Evolutionary conservation across 306 rosid genomes (phyloP), one percentile per base, ranked within the genome.

Genomic region (Sechiopsis laciniata): DNA sequence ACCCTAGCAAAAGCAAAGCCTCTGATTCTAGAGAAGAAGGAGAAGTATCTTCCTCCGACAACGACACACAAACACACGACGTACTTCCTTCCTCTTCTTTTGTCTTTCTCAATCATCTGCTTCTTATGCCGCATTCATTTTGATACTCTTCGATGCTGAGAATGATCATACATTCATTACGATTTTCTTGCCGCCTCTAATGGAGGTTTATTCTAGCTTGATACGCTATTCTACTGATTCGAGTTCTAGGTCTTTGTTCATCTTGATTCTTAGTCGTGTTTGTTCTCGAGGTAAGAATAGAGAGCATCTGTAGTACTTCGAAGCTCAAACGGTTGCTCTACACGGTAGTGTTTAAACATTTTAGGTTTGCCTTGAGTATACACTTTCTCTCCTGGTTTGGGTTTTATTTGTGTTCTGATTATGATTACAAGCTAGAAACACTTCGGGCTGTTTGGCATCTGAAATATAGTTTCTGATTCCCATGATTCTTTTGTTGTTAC

Each of bases 21-120:
- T 66, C 84, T 78, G 79, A 78, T 68, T 21, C 63, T 81, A 86
- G 82, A 83, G 98, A 93, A 84, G 98, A 93, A 79, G 98, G 98
- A 79, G 98, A 93, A 76, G 82, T 88, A 21, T 86, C 90, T 50
- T 88, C 96, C 56, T 88, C 87, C 40, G 77, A 74, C 22, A 74
- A 60, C 32, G 71, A 74, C 15, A 85, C 73, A 13, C 78, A 84
- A 13, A 85, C 73, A 11, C 78, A 84, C 7, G 88, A 87, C 80
- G 76, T 80, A 74, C 71, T 59, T 26, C 2, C 29, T 32, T 22
- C 52, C 37, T 45, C 66, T 45, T 65, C 71, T n/a, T n/a, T n/a
- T n/a, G n/a, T n/a, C n/a, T 10, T 59, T 55, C 32, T 45, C 0
- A 13, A 21, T 29, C 21, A 13, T 60, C 19, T 64, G 14, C 53